A percentile compares a stretch with the other conserved stretches of the same genome.
Evolutionary conservation across 768 basidiomycete genomes (phyloP).

Genomic region (Termitomyces sp.): DNA sequence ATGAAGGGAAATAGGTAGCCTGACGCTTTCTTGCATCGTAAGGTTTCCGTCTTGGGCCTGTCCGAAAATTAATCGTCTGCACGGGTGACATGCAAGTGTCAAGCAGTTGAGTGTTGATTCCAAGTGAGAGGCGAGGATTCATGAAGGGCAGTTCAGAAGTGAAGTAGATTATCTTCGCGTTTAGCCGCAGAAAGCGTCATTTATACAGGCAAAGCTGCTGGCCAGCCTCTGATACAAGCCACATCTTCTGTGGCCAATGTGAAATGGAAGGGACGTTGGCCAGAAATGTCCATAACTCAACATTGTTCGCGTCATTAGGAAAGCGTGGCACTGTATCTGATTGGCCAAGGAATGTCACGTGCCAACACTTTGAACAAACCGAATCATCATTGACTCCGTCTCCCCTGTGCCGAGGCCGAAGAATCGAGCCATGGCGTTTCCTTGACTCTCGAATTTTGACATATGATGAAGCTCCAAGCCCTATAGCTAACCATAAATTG

Average conservation of each 20-base stretch:
- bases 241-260: neutral
- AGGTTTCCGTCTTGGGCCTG: constrained; percentile 1
- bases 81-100: neutral
- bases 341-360: neutral
- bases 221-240: constrained; percentile 1
- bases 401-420: neutral
- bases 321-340: neutral
- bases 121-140: constrained; percentile 13
- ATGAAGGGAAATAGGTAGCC: constrained; percentile 27
- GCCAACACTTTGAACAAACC: neutral
- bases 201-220: neutral
- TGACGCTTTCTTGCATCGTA: constrained; percentile 24
- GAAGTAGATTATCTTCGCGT: neutral
- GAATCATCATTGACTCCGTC: neutral
- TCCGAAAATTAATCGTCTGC: neutral
- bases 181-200: neutral
- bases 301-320: constrained; percentile 2
- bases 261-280: neutral
- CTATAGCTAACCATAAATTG: no score
- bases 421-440: neutral
- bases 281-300: neutral
- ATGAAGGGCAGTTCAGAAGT: constrained; percentile 1
- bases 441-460: neutral
- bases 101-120: constrained; percentile 8
- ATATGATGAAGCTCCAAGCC: neutral